Conservation (phyloP, 805 yeast species). For the Kluyveromyces aestuarii region DNA sequence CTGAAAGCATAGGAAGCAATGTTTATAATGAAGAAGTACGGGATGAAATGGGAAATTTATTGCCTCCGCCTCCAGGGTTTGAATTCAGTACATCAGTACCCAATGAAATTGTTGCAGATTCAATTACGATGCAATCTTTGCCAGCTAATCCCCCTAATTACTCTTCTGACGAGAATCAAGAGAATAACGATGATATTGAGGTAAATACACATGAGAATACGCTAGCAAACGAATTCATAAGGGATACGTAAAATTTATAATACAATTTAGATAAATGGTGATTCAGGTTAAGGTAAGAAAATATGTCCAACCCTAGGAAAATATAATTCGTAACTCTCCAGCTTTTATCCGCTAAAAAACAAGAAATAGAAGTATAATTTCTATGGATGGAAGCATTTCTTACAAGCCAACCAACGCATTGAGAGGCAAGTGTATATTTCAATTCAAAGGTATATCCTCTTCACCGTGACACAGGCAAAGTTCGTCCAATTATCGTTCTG, state of each 20-base stretch:
- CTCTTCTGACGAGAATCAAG: conserved; percentile 15
- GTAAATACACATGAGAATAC: conserved; percentile 5
- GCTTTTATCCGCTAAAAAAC: background rate
- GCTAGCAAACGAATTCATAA: conserved; percentile 6
- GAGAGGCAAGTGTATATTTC: background rate
- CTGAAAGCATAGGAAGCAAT: conserved; percentile 22
- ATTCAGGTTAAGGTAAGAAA: background rate
- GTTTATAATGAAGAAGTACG: conserved; percentile 15
- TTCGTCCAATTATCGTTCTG: background rate
- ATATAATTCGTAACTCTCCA: background rate
- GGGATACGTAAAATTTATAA: background rate
- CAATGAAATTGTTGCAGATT: conserved; percentile 15
- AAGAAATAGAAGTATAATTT: background rate
- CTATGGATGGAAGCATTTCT: background rate
- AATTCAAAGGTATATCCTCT: background rate
- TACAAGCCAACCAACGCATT: background rate
- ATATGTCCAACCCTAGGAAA: background rate
- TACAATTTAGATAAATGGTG: conserved; percentile 1
- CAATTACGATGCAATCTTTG: conserved; percentile 26
- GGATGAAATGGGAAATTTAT: conserved; percentile 22
- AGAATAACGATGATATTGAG: conserved; percentile 3
- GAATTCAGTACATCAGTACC: conserved; percentile 25
- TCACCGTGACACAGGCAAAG: background rate
- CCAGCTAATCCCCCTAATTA: conserved; percentile 34
- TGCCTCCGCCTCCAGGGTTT: conserved; percentile 32